A percentile compares a stretch with the other conserved stretches of the same genome.
Conservation (phyloP, 495 filamentous ascomycete genomes). For the Cudoniella acicularis region DNA sequence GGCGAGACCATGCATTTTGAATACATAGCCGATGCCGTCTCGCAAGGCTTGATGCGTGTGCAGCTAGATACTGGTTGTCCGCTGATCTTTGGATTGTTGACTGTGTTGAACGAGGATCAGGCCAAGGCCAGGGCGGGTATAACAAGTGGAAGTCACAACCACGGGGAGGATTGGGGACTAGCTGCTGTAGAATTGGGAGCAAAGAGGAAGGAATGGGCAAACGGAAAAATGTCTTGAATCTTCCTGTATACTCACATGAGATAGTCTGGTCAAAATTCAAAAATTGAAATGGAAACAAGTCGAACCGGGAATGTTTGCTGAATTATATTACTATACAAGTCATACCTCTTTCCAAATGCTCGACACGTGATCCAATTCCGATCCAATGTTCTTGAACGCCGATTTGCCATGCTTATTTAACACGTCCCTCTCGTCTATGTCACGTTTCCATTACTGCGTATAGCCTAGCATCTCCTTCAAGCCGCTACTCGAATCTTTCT, state of each 20-base stretch:
- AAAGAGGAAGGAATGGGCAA: constrained; percentile 64
- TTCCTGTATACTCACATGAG: not conserved
- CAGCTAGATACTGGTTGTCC: constrained; percentile 84
- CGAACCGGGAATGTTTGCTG: constrained; percentile 4
- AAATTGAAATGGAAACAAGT: not conserved
- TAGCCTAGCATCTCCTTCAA: constrained; percentile 23
- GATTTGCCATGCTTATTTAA: constrained; percentile 12
- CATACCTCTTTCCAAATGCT: not conserved
- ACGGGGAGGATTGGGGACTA: constrained; percentile 85
- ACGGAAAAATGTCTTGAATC: constrained; percentile 51
- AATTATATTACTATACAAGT: constrained; percentile 24
- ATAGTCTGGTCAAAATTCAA: not conserved
- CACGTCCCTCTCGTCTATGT: not conserved
- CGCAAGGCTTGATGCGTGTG: constrained; percentile 88
- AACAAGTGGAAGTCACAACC: constrained; percentile 63
- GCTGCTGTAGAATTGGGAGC: constrained; percentile 71
- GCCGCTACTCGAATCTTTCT: constrained; percentile 43
- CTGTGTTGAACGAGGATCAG: constrained; percentile 84
- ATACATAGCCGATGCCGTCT: constrained; percentile 59
- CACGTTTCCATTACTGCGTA: constrained; percentile 4
- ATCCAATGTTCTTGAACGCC: constrained; percentile 18
- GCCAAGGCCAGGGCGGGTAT: constrained; percentile 82
- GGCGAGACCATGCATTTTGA: constrained; percentile 99
- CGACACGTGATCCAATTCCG: constrained; percentile 6
- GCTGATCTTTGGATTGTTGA: constrained; percentile 89